Conservation (phyloP, 345 rosid genomes). For the Triadica sebifera region DNA sequence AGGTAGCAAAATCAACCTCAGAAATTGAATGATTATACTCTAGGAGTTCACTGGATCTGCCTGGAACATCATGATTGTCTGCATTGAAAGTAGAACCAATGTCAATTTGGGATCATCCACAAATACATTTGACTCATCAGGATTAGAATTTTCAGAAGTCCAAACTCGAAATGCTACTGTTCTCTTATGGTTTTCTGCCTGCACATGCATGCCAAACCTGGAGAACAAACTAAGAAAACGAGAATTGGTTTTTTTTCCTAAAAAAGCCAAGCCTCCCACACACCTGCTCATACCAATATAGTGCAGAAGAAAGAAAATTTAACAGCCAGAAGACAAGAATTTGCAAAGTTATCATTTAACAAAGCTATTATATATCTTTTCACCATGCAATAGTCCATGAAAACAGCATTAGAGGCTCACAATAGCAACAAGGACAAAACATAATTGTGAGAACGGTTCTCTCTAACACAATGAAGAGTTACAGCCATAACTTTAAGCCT, state of each 20-base stretch:
- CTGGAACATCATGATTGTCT: conserved; percentile 32
- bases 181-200: conserved; percentile 66
- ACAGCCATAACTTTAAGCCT: not conserved
- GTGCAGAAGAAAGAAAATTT: conserved; percentile 7
- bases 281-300: conserved; percentile 47
- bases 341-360: not conserved
- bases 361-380: not conserved
- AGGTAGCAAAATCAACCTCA: conserved; percentile 38
- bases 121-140: conserved; percentile 44
- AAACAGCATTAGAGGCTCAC: not conserved
- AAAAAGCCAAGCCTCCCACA: conserved; percentile 80
- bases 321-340: not conserved
- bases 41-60: conserved; percentile 32
- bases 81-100: conserved; percentile 28
- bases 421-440: not conserved
- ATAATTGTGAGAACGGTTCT: not conserved
- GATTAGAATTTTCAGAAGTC: conserved; percentile 55
- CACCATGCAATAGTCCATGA: not conserved
- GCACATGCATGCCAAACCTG: conserved; percentile 70
- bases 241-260: conserved; percentile 70
- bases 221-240: conserved; percentile 60
- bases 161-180: conserved; percentile 67
- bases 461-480: not conserved
- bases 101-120: conserved; percentile 31
- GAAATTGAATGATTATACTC: conserved; percentile 40